phyloP scores from a whole-genome alignment of 768 basidiomycete species.

The Panaeolus papilionaceus region DNA sequence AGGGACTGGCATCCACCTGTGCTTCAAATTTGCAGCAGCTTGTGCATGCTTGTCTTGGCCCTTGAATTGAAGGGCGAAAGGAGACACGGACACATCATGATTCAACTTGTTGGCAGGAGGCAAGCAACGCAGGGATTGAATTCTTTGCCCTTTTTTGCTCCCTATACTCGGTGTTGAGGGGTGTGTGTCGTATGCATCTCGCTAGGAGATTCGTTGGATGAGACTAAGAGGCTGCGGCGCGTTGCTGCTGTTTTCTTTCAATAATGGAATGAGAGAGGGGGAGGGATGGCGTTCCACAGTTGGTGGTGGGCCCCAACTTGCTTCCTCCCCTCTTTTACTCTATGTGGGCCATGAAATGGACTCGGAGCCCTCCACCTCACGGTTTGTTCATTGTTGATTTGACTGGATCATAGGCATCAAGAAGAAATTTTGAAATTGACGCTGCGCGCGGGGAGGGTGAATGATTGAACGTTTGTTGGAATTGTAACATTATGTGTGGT shows the following conservation, averaged over 20 bases:
- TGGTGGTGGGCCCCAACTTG: no score
- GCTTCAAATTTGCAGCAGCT: not conserved
- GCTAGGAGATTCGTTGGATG: not conserved
- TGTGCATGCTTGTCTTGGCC: not conserved
- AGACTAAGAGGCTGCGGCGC: not conserved
- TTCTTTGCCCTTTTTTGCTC: no score
- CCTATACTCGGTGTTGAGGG: not conserved
- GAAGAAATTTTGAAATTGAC: not conserved
- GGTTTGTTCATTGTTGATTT: not conserved
- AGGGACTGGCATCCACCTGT: not conserved
- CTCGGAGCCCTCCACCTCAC: not conserved
- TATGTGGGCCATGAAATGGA: no score
- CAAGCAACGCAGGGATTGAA: no score
- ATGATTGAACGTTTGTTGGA: not conserved
- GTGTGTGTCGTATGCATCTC: not conserved
- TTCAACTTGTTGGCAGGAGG: no score
- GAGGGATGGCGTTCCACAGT: not conserved
- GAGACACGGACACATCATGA: no score
- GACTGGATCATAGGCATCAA: not conserved
- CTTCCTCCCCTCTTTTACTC: no score
- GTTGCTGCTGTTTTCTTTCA: not conserved
- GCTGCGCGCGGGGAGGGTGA: not conserved
- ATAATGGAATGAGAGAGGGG: not conserved
- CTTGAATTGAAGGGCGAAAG: not conserved
- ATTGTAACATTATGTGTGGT: not conserved